Base-by-base conservation (phyloP, 345 rosid genomes). In the Eucalyptus caleyi region DNA sequence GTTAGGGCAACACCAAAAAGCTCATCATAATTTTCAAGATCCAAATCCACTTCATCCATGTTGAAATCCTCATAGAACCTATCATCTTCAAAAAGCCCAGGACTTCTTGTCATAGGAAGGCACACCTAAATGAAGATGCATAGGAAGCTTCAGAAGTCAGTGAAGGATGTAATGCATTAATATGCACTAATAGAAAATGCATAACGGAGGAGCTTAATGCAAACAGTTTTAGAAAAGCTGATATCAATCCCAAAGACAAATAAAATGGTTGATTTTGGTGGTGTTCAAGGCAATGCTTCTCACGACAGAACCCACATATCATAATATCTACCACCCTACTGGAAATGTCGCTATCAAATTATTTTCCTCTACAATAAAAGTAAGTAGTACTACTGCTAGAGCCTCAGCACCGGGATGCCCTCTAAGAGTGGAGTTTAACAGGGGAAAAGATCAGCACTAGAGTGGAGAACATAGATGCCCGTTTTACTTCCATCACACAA, bases 11-110 rank as follows among this genome's bases (percentile, higher is more conserved):
- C 90, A n/a, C 99, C 98, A 89, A 98, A 98, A 87, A 98, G 98
- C 92, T 98, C 99, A 91, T 98, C 99, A 92, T 97, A 97, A 91
- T 97, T 96, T 92, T 98, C 99, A 85, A 96, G 93, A 90, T 92
- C 95, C 94, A 98, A 90, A 89, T 95, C 99, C 92, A 98, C 88
- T 93, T 97, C 98, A 93, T 96, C 97, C 96, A 95, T 95, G 90
- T 92, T 88, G 88, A 97, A 94, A 90, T 95, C 97, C 32, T 89
- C 96, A 90, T 92, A 95, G 23, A 95, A 88, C 85, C 93, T 95
- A 87, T 91, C 96, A 92, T 94, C 98, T 54, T 94, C 96, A 88
- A 91, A 93, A 87, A 93, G 59, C 80, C 92, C 91, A 86, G 92
- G 92, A 90, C 80, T 92, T 91, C 93, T 91, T 72, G 93, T 90